A percentile compares a stretch with the other conserved stretches of the same genome.
Conservation (phyloP, 2,329 filamentous ascomycete genomes). For the Phyllosticta citrichinensis region DNA sequence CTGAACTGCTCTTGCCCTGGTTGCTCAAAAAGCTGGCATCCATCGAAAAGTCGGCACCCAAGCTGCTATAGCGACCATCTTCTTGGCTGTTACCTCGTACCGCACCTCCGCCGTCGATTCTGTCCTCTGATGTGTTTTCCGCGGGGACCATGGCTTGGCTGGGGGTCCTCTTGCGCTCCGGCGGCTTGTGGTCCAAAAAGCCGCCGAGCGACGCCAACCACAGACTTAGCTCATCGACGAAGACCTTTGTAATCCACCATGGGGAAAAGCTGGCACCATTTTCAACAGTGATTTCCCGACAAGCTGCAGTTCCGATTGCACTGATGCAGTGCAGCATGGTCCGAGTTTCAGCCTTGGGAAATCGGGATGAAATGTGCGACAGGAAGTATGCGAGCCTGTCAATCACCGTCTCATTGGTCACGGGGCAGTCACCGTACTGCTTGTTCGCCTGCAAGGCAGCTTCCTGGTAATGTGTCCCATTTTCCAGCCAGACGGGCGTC, state of each 20-base stretch:
- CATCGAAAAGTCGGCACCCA: slow-evolving; percentile 27
- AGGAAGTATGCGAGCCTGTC: slow-evolving; percentile 72
- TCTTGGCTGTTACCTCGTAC: slow-evolving; percentile 22
- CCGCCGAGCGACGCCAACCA: slow-evolving; percentile 87
- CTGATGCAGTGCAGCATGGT: slow-evolving; percentile 71
- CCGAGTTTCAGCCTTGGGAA: slow-evolving; percentile 62
- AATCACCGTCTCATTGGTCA: slow-evolving; percentile 46
- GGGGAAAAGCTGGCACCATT: slow-evolving; percentile 75
- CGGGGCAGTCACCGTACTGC: slow-evolving; percentile 7
- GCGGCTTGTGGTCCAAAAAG: slow-evolving; percentile 53
- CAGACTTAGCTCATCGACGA: slow-evolving; percentile 86
- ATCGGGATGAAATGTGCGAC: slow-evolving; percentile 55
- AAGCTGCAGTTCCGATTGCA: slow-evolving; percentile 62
- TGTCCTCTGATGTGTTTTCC: slow-evolving; percentile 21
- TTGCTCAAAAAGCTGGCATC: slow-evolving; percentile 11
- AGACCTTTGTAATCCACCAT: slow-evolving; percentile 94
- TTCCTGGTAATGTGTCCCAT: slow-evolving; percentile 36
- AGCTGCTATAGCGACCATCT: slow-evolving; percentile 29
- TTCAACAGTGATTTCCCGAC: slow-evolving; percentile 71
- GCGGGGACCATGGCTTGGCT: slow-evolving; percentile 20
- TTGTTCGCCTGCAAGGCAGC: slow-evolving; percentile 10
- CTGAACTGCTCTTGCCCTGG: slow-evolving; percentile 8
- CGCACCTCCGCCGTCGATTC: slow-evolving; percentile 24
- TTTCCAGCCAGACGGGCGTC: slow-evolving; percentile 55
- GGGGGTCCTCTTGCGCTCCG: slow-evolving; percentile 19